Base-by-base conservation (phyloP, 306 rosid genomes). In the Trifolium pratense region DNA sequence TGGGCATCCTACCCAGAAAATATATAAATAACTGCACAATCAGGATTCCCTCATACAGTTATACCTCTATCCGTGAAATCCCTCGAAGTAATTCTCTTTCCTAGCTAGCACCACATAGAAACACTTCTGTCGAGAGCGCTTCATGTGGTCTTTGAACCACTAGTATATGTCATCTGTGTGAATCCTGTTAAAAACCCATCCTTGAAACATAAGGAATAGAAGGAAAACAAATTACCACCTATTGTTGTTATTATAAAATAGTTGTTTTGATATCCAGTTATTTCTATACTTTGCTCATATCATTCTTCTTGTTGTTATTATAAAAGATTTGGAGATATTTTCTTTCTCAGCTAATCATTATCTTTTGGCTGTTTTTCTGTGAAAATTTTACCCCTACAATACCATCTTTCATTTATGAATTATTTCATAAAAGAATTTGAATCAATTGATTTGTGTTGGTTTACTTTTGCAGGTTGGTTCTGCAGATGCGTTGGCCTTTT, bases 401-500 rank as follows among this genome's bases (percentile, higher is more conserved):
- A 29, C 61, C 61, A 34, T 55, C 64, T 62, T 45, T 17, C 43
- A 16, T 25, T 32, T 40, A 21, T 60, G 40, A 15, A 52, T 68
- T 72, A 46, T 49, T 72, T 70, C 37, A 29, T 73, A 77, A 72
- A 73, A 20, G 65, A 56, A 45, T 55, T 61, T 66, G 37, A 52
- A 40, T 42, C 49, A 65, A 13, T 55, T 70, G 74, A n/a, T 76
- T 59, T 71, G 63, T 71, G 60, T 16, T 58, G 66, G 39, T 66
- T 71, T 59, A 20, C 25, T 64, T 70, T 57, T 82, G 49, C 84
- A 93, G 98, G 92, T 87, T 74, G 97, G 97, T 74, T 76, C 88
- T 66, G 96, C 96, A 74, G 98, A 91, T 77, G 91, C 92, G 61
- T 89, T 91, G 62, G 97, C 97, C 79, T 93, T 91, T 85, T 93